phyloP scores from a whole-genome alignment of 768 basidiomycete genomes.

The Pleurotus tuoliensis region DNA sequence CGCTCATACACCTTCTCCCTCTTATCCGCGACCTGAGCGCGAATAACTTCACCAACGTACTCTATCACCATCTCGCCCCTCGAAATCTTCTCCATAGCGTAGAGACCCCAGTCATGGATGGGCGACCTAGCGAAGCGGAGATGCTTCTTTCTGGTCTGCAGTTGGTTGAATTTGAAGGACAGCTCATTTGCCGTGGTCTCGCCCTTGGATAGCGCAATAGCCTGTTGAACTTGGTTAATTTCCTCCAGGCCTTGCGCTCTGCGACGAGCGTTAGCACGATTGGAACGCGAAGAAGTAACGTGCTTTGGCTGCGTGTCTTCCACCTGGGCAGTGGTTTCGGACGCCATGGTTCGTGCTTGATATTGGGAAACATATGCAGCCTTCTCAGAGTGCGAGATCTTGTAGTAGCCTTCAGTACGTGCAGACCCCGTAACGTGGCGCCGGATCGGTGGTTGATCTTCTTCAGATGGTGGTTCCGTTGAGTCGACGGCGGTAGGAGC shows the following conservation, averaged over 20 bases:
- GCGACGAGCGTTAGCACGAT: conserved; percentile 88
- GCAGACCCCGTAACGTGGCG: conserved; percentile 84
- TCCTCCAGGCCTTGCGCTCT: conserved; percentile 92
- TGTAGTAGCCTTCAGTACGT: conserved; percentile 93
- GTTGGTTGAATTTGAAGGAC: conserved; percentile 96
- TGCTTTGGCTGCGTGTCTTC: conserved; percentile 48
- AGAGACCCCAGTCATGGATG: conserved; percentile 98
- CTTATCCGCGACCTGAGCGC: conserved; percentile 93
- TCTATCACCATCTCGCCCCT: conserved; percentile 99
- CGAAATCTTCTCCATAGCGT: conserved; percentile 94
- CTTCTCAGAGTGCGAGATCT: conserved; percentile 89
- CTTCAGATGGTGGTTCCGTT: conserved; percentile 17
- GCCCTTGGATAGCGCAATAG: conserved; percentile 70
- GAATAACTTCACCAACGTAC: conserved; percentile 96
- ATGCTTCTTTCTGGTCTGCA: conserved; percentile 97
- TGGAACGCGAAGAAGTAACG: conserved; percentile 77
- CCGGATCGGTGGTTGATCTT: conserved; percentile 30
- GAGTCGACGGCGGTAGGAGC: neutral
- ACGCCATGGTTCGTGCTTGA: conserved; percentile 52
- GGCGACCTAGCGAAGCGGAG: conserved; percentile 91
- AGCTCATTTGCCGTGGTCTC: conserved; percentile 68
- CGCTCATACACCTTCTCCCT: conserved; percentile 96
- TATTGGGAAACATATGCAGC: conserved; percentile 91
- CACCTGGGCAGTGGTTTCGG: conserved; percentile 38
- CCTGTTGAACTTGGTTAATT: conserved; percentile 86